Evolutionary conservation across 2,329 filamentous ascomycete species (phyloP), one percentile per base, ranked within the genome.

Genomic region (Beauveria asiatica): DNA sequence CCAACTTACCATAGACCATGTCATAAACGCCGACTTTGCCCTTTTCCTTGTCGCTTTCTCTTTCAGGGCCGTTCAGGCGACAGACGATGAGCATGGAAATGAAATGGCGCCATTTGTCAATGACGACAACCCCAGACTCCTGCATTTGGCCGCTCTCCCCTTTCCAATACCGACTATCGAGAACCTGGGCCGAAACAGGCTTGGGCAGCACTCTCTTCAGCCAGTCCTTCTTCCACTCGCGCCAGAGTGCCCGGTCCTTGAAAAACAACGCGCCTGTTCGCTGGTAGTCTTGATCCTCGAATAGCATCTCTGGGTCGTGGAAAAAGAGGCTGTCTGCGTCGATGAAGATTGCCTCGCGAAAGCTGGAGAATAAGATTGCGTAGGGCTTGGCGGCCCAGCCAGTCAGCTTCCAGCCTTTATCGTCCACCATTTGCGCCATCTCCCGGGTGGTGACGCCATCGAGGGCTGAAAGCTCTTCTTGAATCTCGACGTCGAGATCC

Each of bases 61-160:
- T 57, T 37, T 57, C 55, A 4, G 55, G 55, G 23, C 55, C 55
- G 23, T 57, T 57, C 45, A 57, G 49, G 21, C 55, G 55, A 27
- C 55, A 57, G 2, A 57, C 55, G 5, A 50, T 23, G 55, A 57
- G 55, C 55, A 57, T 49, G 10, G 55, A 33, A 27, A 57, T 50
- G 33, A 57, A 57, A 42, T 57, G 55, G 11, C 55, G 55, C 45
- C 45, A 57, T 37, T 57, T 57, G 23, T 57, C 55, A 6, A 57
- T 37, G 21, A 57, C 55, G 3, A 57, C 46, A 10, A 57, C 55
- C 13, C 55, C 55, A 23, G 55, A 57, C 11, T 57, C 55, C 19
- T 57, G 55, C 55, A 49, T 37, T 3, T 57, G 55, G 17, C 55
- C 55, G 13, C 55, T 57, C 21, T 57, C 55, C 2, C 55, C 55